Base-by-base conservation (phyloP, 208 protist species). In the Acanthamoeba lenticulata region DNA sequence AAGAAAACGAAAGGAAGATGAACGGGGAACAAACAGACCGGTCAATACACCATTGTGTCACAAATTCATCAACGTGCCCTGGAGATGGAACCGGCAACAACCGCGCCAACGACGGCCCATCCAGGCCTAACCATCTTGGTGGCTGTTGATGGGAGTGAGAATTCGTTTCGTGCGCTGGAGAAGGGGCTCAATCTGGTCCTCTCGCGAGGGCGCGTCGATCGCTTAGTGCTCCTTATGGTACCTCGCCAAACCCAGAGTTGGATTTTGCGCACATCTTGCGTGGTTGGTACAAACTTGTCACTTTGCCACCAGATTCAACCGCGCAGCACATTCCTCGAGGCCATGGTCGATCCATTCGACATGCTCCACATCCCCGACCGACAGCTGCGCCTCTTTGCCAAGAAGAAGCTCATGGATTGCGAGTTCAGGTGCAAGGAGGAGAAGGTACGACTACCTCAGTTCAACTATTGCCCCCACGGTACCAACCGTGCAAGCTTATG, bases 321-420 rank as follows among this genome's bases (percentile, higher is more conserved):
- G 2, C 32, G 57, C 1, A 72, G 38, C 29, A 92, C 86, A 27
- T 40, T 49, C 49, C 2, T 92, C 6, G 86, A 92, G 45, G 34
- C 86, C 9, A 44, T 92, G 86, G 57, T 92, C n/a, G 86, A 92
- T 32, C 86, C 86, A 0, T 92, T 92, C 36, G 86, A 92, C 27
- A 38, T 92, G 86, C 86, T 92, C 2, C 86, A 92, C 86, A 72
- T 92, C 36, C 45, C 86, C 42, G 57, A 92, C 52, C 32, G 42
- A 92, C 86, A 92, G 86, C 57, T 92, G 86, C 86, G 86, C 45
- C 38, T 72, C 52, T 92, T 92, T 69, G 86, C 86, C 45, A 72
- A 92, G 86, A 92, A 72, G 34, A 92, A 72, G 86, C n/a, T 92
- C 21, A 27, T n/a, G 1, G 52, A 72, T 0, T 45, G 45, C n/a